Evolutionary conservation across 768 basidiomycete species (phyloP), one percentile per base, ranked within the genome.

Genomic region (Megacollybia marginata): DNA sequence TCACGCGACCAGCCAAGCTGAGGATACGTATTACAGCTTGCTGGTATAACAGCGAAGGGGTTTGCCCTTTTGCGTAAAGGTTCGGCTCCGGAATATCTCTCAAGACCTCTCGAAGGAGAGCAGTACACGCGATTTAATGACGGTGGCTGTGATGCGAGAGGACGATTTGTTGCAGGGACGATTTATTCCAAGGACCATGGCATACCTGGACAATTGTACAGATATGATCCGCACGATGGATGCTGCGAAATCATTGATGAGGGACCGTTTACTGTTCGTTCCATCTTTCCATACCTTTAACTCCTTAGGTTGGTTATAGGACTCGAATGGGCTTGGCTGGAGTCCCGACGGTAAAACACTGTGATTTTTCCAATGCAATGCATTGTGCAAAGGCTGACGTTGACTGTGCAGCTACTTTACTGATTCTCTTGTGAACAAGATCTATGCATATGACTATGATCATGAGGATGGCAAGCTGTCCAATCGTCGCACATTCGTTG

Each of bases 121-220:
- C 62, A 67, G 2, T 66, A 75, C 53, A 77, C 73, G 28, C 74
- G 84, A 40, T 83, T 86, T 66, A 85, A 87, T 64, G 84, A 85
- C 56, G 85, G 83, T 33, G 82, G 71, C 2, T 86, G 85, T 58
- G 83, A 85, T 57, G 72, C 66, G 50, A 66, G 72, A 55, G 84
- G 84, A 6, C 74, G 82, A 38, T 85, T 79, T 60, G 77, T 85
- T 55, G 79, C 81, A 19, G 84, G 83, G n/a, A 80, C 83, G 0
- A 60, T 85, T 46, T 74, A 66, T 54, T 78, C 75, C 47, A 65
- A 71, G 55, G 69, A 74, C 45, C 70, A 69, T 45, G 66, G 62
- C 19, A 69, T 83, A 44, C 71, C 78, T 4, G 83, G 83, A 9
- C 69, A 73, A 53, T 63, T 86, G 33, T 85, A 76, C 61, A 69